phyloP scores from a whole-genome alignment of 2,329 filamentous ascomycete species.

The Ophiobolus disseminans region DNA sequence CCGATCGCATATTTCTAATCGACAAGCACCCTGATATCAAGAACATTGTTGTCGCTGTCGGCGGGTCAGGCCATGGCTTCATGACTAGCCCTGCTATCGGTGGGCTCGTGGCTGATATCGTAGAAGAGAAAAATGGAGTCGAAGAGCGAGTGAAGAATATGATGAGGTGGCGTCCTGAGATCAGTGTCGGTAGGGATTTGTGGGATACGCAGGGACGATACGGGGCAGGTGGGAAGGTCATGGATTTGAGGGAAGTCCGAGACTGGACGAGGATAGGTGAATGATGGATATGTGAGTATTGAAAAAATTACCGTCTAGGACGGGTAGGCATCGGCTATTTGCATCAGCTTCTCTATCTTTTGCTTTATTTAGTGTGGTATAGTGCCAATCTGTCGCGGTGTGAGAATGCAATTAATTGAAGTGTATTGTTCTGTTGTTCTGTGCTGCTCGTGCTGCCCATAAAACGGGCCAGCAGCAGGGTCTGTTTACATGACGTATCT shows the following conservation, averaged over 20 bases:
- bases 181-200: slow-evolving; percentile 55
- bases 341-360: too few relatives aligned
- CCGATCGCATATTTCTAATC: slow-evolving; percentile 62
- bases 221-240: slow-evolving; percentile 57
- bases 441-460: too few relatives aligned
- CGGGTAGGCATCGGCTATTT: too few relatives aligned
- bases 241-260: slow-evolving; percentile 54
- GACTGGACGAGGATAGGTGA: slow-evolving; percentile 29
- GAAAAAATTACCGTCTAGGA: too few relatives aligned
- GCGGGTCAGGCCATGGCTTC: slow-evolving; percentile 62
- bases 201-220: slow-evolving; percentile 57
- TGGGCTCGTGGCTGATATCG: slow-evolving; percentile 56
- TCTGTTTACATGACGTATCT: too few relatives aligned
- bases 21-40: slow-evolving; percentile 55
- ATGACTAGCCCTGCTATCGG: slow-evolving; percentile 62
- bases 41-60: slow-evolving; percentile 57
- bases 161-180: slow-evolving; percentile 62
- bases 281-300: too few relatives aligned
- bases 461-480: too few relatives aligned
- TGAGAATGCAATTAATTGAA: too few relatives aligned
- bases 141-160: slow-evolving; percentile 52
- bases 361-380: too few relatives aligned
- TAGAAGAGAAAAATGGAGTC: slow-evolving; percentile 43
- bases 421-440: too few relatives aligned
- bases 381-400: too few relatives aligned